These are phyloP conservation scores for Puccinia horiana DNA, from an alignment of 1,284 basidiomycete genomes.

Conservation along the genomic window DNA sequence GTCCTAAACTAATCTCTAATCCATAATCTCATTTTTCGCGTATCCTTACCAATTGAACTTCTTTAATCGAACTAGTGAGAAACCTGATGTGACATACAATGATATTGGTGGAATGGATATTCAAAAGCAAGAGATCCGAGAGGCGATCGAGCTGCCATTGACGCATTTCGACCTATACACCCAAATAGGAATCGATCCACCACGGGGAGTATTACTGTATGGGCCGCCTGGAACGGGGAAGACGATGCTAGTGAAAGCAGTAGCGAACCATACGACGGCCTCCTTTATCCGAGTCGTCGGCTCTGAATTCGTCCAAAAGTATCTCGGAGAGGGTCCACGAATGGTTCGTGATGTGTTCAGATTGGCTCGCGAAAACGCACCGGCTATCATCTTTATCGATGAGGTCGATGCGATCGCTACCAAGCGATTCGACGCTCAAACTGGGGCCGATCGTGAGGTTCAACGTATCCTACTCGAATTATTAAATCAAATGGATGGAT, in stretches of 20 bases:
- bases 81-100: slow-evolving; percentile 59
- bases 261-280: slow-evolving; percentile 94
- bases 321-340: slow-evolving; percentile 95
- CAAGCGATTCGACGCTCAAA: slow-evolving; percentile 99
- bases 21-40: not conserved
- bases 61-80: not conserved
- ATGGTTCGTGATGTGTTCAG: slow-evolving; percentile 99
- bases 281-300: slow-evolving; percentile 98
- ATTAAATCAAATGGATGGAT: slow-evolving; percentile 99
- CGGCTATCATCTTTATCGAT: slow-evolving; percentile 99
- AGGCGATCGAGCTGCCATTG: slow-evolving; percentile 97
- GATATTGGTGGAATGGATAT: slow-evolving; percentile 91
- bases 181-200: slow-evolving; percentile 99
- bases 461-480: slow-evolving; percentile 98
- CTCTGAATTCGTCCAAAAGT: slow-evolving; percentile 98
- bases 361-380: slow-evolving; percentile 92
- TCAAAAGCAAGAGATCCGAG: slow-evolving; percentile 98
- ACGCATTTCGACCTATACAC: slow-evolving; percentile 84
- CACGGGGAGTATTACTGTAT: slow-evolving; percentile 86
- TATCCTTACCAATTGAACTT: not conserved
- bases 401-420: slow-evolving; percentile 99
- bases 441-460: slow-evolving; percentile 97
- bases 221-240: slow-evolving; percentile 97
- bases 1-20: not conserved
- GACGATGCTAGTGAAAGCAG: slow-evolving; percentile 98